Evolutionary conservation across 2,329 filamentous ascomycete genomes (phyloP).

Genomic region (Cadophora luteo-olivacea): DNA sequence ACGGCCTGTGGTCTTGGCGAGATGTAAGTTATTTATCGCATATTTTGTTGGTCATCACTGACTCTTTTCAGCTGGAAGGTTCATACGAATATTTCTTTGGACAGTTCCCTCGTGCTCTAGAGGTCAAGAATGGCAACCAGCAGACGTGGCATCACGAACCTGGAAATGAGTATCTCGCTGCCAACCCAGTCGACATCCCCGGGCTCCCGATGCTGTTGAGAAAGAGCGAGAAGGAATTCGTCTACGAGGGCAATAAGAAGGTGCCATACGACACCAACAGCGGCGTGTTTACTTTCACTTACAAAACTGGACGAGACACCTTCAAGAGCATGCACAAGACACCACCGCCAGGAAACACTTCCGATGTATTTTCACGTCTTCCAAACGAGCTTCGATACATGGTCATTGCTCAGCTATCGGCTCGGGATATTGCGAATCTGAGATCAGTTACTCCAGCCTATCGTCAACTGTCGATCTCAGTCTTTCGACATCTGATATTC

Average conservation of each 20-base stretch:
- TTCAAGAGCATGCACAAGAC: background rate
- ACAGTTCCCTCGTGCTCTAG: constrained; percentile 13
- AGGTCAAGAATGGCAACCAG: background rate
- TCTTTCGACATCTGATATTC: constrained; percentile 36
- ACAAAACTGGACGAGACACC: background rate
- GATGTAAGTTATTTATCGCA: background rate
- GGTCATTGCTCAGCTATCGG: constrained; percentile 33
- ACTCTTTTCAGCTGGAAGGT: constrained; percentile 10
- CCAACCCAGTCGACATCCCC: constrained; percentile 40
- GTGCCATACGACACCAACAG: background rate
- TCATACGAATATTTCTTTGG: constrained; percentile 3
- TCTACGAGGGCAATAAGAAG: background rate
- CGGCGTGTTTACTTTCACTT: background rate
- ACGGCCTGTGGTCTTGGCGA: constrained; percentile 28
- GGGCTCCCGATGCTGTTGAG: constrained; percentile 30
- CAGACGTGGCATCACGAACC: constrained; percentile 27
- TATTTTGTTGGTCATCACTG: background rate
- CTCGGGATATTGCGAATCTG: constrained; percentile 36
- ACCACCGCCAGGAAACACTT: background rate
- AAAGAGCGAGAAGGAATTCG: background rate
- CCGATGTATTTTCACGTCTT: constrained; percentile 29
- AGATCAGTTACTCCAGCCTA: constrained; percentile 37
- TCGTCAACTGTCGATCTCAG: constrained; percentile 32
- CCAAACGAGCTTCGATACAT: constrained; percentile 34
- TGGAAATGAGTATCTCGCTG: constrained; percentile 37